Percentiles rank a stretch among this genome's conserved stretches.
Conservation (phyloP, 106 monocot species). For the Dactylorhiza incarnata region DNA sequence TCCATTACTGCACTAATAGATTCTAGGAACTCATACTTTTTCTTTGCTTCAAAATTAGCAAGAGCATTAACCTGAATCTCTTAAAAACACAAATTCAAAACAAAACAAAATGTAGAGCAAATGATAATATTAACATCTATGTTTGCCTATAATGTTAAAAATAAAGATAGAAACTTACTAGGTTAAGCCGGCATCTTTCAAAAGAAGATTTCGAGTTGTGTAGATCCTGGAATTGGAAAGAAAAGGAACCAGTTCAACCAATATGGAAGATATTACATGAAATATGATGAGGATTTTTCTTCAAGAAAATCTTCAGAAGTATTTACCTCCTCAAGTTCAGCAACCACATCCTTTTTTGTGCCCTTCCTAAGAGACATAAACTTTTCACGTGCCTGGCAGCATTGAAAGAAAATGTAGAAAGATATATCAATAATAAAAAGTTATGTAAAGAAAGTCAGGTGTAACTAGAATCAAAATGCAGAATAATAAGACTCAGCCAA, state of each 20-base stretch:
- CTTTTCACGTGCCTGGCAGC: slow-evolving; percentile 73
- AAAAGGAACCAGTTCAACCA: background rate
- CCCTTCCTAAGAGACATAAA: slow-evolving; percentile 83
- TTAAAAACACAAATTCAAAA: slow-evolving; percentile 28
- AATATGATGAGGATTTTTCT: background rate
- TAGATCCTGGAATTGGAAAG: slow-evolving; percentile 51
- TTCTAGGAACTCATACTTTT: slow-evolving; percentile 94
- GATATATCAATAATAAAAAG: background rate
- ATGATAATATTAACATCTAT: background rate
- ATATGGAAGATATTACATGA: background rate
- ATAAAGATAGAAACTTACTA: slow-evolving; percentile 52
- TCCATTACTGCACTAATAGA: slow-evolving; percentile 96
- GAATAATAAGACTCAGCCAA: background rate
- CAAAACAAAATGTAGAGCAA: background rate
- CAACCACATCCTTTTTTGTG: slow-evolving; percentile 58
- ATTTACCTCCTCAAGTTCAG: slow-evolving; percentile 81
- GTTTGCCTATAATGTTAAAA: slow-evolving; percentile 2
- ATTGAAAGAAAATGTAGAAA: background rate
- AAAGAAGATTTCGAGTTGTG: slow-evolving; percentile 87
- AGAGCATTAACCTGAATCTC: slow-evolving; percentile 80
- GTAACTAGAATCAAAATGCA: background rate
- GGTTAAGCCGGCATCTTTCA: slow-evolving; percentile 91
- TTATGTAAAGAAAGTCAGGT: background rate
- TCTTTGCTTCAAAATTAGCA: slow-evolving; percentile 84
- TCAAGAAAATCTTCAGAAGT: background rate